Evolutionary conservation across 768 basidiomycete genomes (phyloP), one percentile per base, ranked within the genome.

Genomic region (Asterophora lycoperdoides): DNA sequence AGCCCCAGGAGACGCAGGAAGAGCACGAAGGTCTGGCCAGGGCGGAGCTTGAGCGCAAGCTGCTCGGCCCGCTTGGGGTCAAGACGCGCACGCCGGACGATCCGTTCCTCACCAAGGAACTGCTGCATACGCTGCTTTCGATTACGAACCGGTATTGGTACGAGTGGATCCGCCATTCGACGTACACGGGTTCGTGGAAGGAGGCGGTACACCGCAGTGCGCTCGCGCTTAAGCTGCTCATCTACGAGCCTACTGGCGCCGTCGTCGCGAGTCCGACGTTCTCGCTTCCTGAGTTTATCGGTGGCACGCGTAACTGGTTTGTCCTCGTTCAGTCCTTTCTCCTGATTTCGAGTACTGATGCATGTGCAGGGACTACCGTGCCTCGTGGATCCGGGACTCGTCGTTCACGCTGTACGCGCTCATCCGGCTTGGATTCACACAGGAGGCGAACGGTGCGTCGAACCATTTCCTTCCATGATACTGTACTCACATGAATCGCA

Each of bases 191-290:
- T 0, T 80, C 91, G 13, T 99, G 96, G 96, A 87, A 94, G 58
- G 96, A 99, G 64, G 84, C 88, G 2, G 93, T 98, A 5, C 82
- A 92, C 60, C 81, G 94, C 18, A 93, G 90, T 49, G 95, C 93
- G 1, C 74, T 97, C n/a, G 90, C 93, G 0, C 73, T 97, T 54
- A 98, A 98, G 68, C 76, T 96, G 48, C 74, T 97, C 52, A 93
- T 93, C 38, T 97, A 80, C 59, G 93, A 95, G 62, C 93, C 93
- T 1, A 96, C 90, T 1, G 88, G 86, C 18, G 93, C 94, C 1
- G 87, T 96, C 41, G 86, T 97, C 7, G 95, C 95, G 0, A 93
- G 91, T 54, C 93, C 95, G 0, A 97, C 94, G 0, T 97, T 98
- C 68, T 91, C 89, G 53, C 70, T 97, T 9, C 94, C 94, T 0